Base-by-base conservation (phyloP, 371 early-diverging fungal genomes). In the Vavraia culicis region DNA sequence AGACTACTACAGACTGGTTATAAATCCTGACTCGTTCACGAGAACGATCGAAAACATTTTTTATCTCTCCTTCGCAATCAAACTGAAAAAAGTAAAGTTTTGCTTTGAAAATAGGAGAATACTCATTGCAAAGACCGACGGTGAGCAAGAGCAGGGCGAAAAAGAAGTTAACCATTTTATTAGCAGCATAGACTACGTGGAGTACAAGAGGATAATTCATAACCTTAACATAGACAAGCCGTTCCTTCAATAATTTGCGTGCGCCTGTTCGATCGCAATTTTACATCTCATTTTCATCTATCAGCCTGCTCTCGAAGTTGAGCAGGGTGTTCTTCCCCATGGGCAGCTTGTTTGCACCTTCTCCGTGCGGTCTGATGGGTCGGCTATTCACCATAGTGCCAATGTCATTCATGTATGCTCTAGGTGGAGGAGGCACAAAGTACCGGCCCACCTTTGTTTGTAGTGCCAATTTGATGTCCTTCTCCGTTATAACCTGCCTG, bases 381-480 rank as follows among this genome's bases (percentile, higher is more conserved):
- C 61, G 63, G 18, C 39, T 37, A 36, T 71, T 71, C 7, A 64
- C 54, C 22, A 48, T 36, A 8, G 57, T 46, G 36, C 68, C 64
- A 37, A 57, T 64, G 15, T 69, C 68, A n/a, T 60, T 54, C 37
- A 71, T 54, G 49, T 62, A 64, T 16, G 55, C 58, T 35, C 64
- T 55, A 31, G 71, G 66, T 11, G 71, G 71, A 8, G 71, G 69
- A 3, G 71, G 69, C 1, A 68, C 60, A 54, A 71, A 71, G 43
- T 66, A 44, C 49, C 59, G 63, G 27, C 67, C 67, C 23, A 66
- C 51, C 57, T 68, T 71, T 22, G 68, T 62, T 52, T 71, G 71
- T 81, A 64, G 85, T 79, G 94, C 86, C 19, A 93, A 71, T 45
- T 81, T 80, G 15, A 94, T 78, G 67, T 93, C 93, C 34, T 79